These are phyloP conservation scores for Sporothrix schenckii DNA, from an alignment of 2,329 filamentous ascomycete genomes.

Conservation along the genomic window DNA sequence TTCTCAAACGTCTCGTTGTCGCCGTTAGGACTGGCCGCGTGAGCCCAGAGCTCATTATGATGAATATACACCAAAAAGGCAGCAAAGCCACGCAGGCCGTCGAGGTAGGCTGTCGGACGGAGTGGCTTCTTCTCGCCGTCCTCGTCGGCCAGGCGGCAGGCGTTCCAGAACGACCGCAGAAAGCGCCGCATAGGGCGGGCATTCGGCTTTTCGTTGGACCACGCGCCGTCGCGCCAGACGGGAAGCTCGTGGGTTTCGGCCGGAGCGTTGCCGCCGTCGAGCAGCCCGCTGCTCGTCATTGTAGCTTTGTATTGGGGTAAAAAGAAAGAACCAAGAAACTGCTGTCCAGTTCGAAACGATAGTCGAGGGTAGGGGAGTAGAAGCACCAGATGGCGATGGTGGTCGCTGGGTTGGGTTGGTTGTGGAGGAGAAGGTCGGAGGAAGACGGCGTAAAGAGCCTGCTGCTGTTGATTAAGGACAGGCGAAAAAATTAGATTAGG, in stretches of 20 bases:
- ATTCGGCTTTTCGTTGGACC: neutral
- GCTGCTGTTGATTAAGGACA: neutral
- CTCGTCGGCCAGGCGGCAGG: neutral
- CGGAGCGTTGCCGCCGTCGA: constrained; percentile 16
- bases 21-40: constrained; percentile 41
- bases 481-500: neutral
- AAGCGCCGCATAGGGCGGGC: neutral
- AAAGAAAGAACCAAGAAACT: neutral
- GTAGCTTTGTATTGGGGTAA: too few relatives aligned
- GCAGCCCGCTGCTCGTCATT: constrained; percentile 29
- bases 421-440: neutral
- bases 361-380: neutral
- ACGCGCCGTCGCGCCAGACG: constrained; percentile 14
- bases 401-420: neutral
- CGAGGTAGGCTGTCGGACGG: constrained; percentile 62
- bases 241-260: constrained; percentile 25
- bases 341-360: neutral
- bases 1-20: constrained; percentile 53
- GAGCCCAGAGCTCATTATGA: constrained; percentile 63
- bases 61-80: constrained; percentile 67
- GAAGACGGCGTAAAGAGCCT: neutral
- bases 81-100: constrained; percentile 68
- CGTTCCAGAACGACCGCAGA: neutral
- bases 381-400: neutral
- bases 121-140: constrained; percentile 45